phyloP scores from a whole-genome alignment of 192 early-diverging fungal species.

The Paraglomus brasilianum region DNA sequence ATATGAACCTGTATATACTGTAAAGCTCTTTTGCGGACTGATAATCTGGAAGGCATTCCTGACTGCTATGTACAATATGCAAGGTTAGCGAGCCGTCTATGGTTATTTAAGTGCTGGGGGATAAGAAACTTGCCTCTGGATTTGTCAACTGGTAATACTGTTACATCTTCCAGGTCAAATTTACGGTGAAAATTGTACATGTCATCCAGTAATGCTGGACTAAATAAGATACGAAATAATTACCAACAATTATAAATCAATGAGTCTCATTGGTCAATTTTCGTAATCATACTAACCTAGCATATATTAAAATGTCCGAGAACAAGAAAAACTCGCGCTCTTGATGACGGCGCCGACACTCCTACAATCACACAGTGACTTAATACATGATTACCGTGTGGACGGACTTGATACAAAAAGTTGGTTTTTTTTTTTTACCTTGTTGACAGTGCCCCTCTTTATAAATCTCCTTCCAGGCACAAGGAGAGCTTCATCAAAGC shows the following conservation, averaged over 20 bases:
- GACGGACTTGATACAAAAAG: too few species aligned
- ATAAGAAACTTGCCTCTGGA: background rate
- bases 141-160: constrained; percentile 32
- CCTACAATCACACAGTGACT: constrained; percentile 26
- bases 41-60: constrained; percentile 75
- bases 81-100: background rate
- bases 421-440: constrained; percentile 39
- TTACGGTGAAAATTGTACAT: constrained; percentile 70
- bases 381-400: background rate
- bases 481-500: constrained; percentile 67
- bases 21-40: constrained; percentile 78
- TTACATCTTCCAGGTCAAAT: constrained; percentile 60
- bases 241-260: too few species aligned
- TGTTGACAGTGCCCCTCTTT: constrained; percentile 62
- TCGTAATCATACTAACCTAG: constrained; percentile 32
- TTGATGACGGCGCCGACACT: constrained; percentile 75
- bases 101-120: background rate
- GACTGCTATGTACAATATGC: constrained; percentile 40
- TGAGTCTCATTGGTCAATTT: too few species aligned
- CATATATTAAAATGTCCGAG: constrained; percentile 76
- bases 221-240: background rate
- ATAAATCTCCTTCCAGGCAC: constrained; percentile 68
- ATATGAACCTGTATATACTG: constrained; percentile 53
- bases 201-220: constrained; percentile 48
- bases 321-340: constrained; percentile 70